Evolutionary conservation across 2,329 filamentous ascomycete genomes (phyloP), one percentile per base, ranked within the genome.

Genomic region (Colletotrichum falcatum): DNA sequence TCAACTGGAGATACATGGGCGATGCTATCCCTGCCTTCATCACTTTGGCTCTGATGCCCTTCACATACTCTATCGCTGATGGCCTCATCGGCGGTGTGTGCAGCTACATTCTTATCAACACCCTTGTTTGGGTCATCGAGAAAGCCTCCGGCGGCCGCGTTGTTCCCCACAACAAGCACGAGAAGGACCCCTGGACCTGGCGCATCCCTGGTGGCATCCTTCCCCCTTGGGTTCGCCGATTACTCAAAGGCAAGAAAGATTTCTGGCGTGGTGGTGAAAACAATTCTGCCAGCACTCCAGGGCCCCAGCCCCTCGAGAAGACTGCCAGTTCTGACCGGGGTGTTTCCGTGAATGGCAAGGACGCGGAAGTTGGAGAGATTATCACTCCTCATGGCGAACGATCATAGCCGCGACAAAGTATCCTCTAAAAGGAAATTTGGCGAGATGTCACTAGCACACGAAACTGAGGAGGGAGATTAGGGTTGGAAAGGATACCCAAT

Each of bases 1-100:
- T 97, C 84, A 97, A 97, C 85, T 97, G 94, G 94, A 85, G 85
- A 56, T 97, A 97, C 81, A 85, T 94, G 71, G 94, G 94, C 62
- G 94, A 97, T 78, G 91, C 93, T 1, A 86, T 97, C 30, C 94
- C 94, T 0, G 93, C 94, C 3, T 97, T 97, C 82, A 83, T 97
- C 44, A 94, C 92, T 61, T 92, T 97, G 73, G 89, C 91, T 67
- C 83, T 95, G 71, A 97, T 97, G 94, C 94, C 94, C 0, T 96
- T 97, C 81, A 94, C 92, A 1, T 97, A 96, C 84, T 93, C 90
- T 49, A 96, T 97, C 76, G 93, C 94, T 16, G 93, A 97, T 77
- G 94, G 94, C 58, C 85, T 97, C 20, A 97, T 97, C 75, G 92
- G 88, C 1, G 93, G 94, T 62, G 92, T 97, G 76, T 85, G 91